phyloP scores from a whole-genome alignment of 768 basidiomycete species.

The Leucocoprinus leucothites region DNA sequence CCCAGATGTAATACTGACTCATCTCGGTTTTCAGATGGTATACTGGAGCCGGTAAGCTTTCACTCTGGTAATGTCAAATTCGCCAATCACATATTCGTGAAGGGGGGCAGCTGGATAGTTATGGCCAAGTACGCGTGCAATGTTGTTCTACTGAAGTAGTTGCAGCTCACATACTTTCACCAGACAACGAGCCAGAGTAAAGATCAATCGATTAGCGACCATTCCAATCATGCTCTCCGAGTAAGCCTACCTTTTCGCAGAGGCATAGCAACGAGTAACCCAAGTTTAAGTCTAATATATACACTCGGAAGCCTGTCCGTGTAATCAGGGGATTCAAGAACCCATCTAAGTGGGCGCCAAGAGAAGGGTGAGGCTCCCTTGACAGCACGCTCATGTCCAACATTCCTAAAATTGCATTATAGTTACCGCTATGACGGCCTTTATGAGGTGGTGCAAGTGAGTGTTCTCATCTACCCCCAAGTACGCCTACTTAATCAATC shows the following conservation, averaged over 20 bases:
- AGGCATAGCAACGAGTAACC: not conserved
- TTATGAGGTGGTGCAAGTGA: constrained; percentile 33
- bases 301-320: constrained; percentile 33
- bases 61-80: not conserved
- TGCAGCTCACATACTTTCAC: constrained; percentile 15
- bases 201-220: constrained; percentile 34
- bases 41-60: constrained; percentile 35
- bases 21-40: constrained; percentile 25
- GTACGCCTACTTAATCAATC: too few species aligned
- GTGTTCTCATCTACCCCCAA: not conserved
- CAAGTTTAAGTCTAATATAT: constrained; percentile 22
- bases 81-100: not conserved
- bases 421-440: constrained; percentile 44
- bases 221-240: constrained; percentile 30
- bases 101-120: constrained; percentile 7
- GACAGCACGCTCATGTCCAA: too few species aligned
- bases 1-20: not conserved
- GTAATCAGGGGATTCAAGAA: constrained; percentile 35
- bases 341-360: constrained; percentile 32
- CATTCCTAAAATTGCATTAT: not conserved
- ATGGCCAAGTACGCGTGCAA: not conserved
- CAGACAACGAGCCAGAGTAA: constrained; percentile 19
- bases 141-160: not conserved
- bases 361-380: constrained; percentile 29
- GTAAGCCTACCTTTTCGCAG: constrained; percentile 15